Evolutionary conservation across 257 asterid species (phyloP), one percentile per base, ranked within the genome.

Genomic region (Rubia yunnanensis): DNA sequence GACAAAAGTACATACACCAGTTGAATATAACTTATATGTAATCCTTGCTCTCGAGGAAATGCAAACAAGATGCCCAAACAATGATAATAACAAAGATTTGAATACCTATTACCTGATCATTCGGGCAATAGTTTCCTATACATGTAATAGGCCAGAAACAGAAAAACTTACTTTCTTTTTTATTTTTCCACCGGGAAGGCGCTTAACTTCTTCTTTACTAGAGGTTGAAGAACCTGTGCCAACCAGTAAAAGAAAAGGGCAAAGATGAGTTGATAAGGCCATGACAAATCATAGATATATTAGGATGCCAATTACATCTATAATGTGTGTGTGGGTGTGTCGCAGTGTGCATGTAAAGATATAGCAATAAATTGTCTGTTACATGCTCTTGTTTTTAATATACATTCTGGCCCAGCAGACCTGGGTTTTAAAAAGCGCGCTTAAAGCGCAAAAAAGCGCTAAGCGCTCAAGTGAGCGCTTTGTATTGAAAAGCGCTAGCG

Each of bases 141-240:
- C 3, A 11, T 18, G 34, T 26, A 20, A 36, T 32, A 24, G 22
- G 72, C 48, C 38, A 36, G 35, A 22, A 15, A 34, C 4, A 32
- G 39, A 64, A 62, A n/a, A 17, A 23, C 79, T 53, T 74, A 92
- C 97, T 88, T 90, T 94, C 92, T 89, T 94, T 72, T 94, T 94
- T 60, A 88, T 76, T 80, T 94, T 94, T 79, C 99, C 99, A 78
- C 99, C 97, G 4, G 97, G 99, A 27, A 94, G 90, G 24, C 96
- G 99, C 75, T 90, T 90, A 52, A 94, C 95, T 80, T 89, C 99
- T 76, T 85, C 96, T 62, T 56, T 67, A 81, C 88, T 89, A 58
- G 97, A 82, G 64, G 95, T 78, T 10, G 97, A 89, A 66, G 99
- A 76, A 69, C 92, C 94, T 70, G 84, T 84, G 74, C 81, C 78